Conservation (phyloP, 1,139 yeast species). For the Scheffersomyces parashehatae region DNA sequence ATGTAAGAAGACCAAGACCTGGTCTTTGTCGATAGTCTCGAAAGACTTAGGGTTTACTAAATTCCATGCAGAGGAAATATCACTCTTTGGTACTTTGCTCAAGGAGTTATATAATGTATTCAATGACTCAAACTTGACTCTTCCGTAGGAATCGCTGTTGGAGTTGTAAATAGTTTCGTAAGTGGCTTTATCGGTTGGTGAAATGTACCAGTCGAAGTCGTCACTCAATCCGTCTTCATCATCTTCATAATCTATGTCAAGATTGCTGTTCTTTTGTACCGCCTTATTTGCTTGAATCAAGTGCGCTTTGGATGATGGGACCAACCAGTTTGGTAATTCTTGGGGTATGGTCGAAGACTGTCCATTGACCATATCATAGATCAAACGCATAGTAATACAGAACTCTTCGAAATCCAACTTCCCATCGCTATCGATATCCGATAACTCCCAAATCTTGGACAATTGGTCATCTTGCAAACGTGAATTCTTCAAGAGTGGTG, state of each 20-base stretch:
- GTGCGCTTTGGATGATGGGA: slow-evolving; percentile 86
- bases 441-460: slow-evolving; percentile 84
- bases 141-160: slow-evolving; percentile 78
- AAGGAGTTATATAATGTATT: slow-evolving; percentile 69
- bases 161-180: slow-evolving; percentile 80
- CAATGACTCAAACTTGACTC: slow-evolving; percentile 74
- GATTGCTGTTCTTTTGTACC: slow-evolving; percentile 29
- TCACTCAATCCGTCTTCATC: slow-evolving; percentile 57
- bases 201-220: slow-evolving; percentile 94
- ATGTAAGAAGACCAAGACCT: slow-evolving; percentile 84
- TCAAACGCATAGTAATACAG: slow-evolving; percentile 93
- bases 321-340: slow-evolving; percentile 83
- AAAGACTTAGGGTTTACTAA: slow-evolving; percentile 86
- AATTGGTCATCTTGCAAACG: slow-evolving; percentile 75
- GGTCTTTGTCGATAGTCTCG: slow-evolving; percentile 91
- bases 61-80: slow-evolving; percentile 93
- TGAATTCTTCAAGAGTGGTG: slow-evolving; percentile 86
- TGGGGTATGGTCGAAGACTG: slow-evolving; percentile 63
- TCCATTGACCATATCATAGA: slow-evolving; percentile 87
- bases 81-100: slow-evolving; percentile 74
- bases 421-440: slow-evolving; percentile 93
- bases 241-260: slow-evolving; percentile 43
- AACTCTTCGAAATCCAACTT: slow-evolving; percentile 93
- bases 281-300: slow-evolving; percentile 81
- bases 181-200: slow-evolving; percentile 77